Percentiles rank a stretch among this genome's conserved stretches.
Evolutionary conservation across 1,284 basidiomycete genomes (phyloP).

Genomic region (Malassezia pachydermatis): DNA sequence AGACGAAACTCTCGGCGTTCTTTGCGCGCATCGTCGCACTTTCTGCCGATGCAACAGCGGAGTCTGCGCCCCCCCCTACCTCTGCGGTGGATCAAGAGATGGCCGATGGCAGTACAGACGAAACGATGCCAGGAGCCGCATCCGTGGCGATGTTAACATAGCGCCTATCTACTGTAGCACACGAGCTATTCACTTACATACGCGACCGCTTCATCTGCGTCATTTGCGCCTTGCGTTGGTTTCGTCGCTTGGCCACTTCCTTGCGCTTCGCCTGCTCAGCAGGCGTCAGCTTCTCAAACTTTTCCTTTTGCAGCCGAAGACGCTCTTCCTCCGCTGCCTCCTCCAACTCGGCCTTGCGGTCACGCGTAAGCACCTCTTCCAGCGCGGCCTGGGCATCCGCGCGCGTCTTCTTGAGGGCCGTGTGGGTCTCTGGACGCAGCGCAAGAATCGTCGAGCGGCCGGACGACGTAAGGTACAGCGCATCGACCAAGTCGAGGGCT

Average conservation of each 20-base stretch:
- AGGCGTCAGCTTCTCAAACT: conserved; percentile 37
- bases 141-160: not conserved
- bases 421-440: conserved; percentile 24
- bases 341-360: conserved; percentile 30
- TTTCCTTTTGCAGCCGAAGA: conserved; percentile 34
- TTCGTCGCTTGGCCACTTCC: conserved; percentile 40
- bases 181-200: no score
- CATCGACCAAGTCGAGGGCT: conserved; percentile 40
- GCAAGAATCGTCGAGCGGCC: conserved; percentile 19
- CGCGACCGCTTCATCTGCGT: conserved; percentile 10
- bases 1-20: conserved; percentile 9
- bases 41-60: no score
- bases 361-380: conserved; percentile 23
- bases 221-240: conserved; percentile 31
- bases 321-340: conserved; percentile 34
- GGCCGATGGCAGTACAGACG: no score
- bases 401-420: conserved; percentile 32
- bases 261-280: conserved; percentile 44
- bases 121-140: not conserved
- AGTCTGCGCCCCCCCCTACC: no score
- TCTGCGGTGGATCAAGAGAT: no score
- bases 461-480: conserved; percentile 20
- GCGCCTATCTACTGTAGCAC: no score
- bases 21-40: conserved; percentile 10
- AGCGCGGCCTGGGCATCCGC: conserved; percentile 31